Evolutionary conservation across 768 basidiomycete genomes (phyloP).

Genomic region (Porpolomopsis calyptriformis): DNA sequence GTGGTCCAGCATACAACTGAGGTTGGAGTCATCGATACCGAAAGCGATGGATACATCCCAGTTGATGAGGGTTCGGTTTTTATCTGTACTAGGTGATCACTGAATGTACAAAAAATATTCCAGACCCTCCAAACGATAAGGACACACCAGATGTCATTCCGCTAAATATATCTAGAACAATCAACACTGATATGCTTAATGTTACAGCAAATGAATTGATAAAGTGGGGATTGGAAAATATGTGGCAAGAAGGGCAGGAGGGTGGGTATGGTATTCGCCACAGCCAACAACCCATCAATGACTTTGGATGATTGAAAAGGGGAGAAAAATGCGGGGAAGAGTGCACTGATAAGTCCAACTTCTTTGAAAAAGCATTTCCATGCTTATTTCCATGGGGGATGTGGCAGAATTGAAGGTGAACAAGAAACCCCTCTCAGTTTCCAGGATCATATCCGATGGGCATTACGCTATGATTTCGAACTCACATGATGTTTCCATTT

Average conservation of each 20-base stretch:
- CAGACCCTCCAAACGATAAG: not conserved
- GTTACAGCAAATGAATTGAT: conserved; percentile 12
- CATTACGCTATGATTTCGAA: not conserved
- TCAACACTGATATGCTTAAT: conserved; percentile 13
- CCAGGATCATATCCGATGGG: not conserved
- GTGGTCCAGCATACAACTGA: conserved; percentile 15
- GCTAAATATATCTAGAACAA: conserved; percentile 14
- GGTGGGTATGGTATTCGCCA: conserved; percentile 12
- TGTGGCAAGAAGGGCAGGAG: not conserved
- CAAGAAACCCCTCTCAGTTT: not conserved
- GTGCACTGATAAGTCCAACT: not conserved
- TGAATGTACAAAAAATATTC: not conserved
- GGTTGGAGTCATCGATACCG: conserved; percentile 10
- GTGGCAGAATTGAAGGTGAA: not conserved
- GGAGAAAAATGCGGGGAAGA: not conserved
- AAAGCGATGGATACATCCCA: conserved; percentile 24
- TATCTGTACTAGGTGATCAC: no score
- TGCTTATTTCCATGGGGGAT: not conserved
- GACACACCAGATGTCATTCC: conserved; percentile 17
- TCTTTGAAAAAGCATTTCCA: conserved; percentile 1
- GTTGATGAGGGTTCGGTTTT: conserved; percentile 2
- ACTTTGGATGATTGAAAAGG: conserved; percentile 3
- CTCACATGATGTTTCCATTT: not conserved
- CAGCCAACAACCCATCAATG: not conserved
- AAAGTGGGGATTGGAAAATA: conserved; percentile 1